Base-by-base conservation (phyloP, 2,329 filamentous ascomycete genomes). In the Periconia sp. region DNA sequence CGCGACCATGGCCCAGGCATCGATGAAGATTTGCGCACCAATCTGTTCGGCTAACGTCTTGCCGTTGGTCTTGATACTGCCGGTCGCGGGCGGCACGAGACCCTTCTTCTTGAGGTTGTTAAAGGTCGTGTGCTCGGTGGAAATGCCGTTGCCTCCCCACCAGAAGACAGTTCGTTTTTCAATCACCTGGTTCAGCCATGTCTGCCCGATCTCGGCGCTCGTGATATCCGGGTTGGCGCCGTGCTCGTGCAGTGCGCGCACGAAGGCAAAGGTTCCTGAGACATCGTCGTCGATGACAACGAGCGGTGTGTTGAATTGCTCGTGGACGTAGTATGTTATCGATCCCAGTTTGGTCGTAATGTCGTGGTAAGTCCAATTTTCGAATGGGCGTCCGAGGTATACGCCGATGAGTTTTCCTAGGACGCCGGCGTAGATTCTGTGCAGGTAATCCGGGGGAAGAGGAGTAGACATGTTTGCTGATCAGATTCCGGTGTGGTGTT, bases 401-500 rank as follows among this genome's bases (percentile, higher is more conserved):
- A 76, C 73, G 17, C 73, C 72, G 23, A 76, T 70, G 13, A 74
- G 59, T 53, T 76, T 76, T 1, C 73, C 73, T 7, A 76, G 64
- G 3, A 76, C 72, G 23, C 72, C 73, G n/a, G 72, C 72, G 52
- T 76, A 75, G 20, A 73, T 69, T 11, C 62, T 66, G 19, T 73
- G 61, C 1, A 73, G 61, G 49, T 75, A 74, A 40, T 73, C 65
- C 10, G 15, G 19, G 2, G 53, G 53, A 10, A 27, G 23, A 27
- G 23, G 23, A 3, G 23, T 5, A 27, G 23, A 27, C 23, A 27
- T 27, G 23, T 27, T 27, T 27, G 3, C 8, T 27, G 3, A 8
- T 27, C 8, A 27, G 3, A 27, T 27, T 8, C 23, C 23, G 5
- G 23, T 27, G 3, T 27, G 23, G 23, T 27, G 23, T 27, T 27